phyloP scores from a whole-genome alignment of 768 basidiomycete genomes.

The Tulasnella sp. region DNA sequence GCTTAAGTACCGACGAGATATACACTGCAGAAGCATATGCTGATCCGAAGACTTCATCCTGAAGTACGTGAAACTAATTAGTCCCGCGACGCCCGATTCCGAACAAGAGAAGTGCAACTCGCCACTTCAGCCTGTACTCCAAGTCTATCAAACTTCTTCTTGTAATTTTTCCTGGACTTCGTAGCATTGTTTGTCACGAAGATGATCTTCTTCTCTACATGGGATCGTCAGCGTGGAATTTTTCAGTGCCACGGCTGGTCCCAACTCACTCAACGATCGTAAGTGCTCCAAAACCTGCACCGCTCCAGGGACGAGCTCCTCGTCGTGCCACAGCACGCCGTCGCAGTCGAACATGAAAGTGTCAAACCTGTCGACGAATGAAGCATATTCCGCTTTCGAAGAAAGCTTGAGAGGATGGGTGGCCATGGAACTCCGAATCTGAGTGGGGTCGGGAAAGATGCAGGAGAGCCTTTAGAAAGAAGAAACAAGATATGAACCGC shows the following conservation, averaged over 20 bases:
- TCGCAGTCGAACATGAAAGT: conserved; percentile 98
- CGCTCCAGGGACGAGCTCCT: conserved; percentile 72
- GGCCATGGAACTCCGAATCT: not conserved
- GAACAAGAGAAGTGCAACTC: conserved; percentile 38
- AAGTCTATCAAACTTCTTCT: conserved; percentile 84
- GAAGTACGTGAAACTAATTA: conserved; percentile 15
- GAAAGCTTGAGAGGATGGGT: not conserved
- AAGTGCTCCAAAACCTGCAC: conserved; percentile 69
- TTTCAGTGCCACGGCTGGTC: not conserved
- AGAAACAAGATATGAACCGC: not conserved
- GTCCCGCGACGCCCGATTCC: not conserved
- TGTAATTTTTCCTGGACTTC: conserved; percentile 84
- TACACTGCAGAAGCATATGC: conserved; percentile 84
- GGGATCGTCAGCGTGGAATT: conserved; percentile 4
- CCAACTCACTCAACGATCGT: conserved; percentile 61
- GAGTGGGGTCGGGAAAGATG: not conserved
- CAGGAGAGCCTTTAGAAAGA: not conserved
- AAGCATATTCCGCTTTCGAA: conserved; percentile 37
- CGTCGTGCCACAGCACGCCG: conserved; percentile 90
- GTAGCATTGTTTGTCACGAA: conserved; percentile 98
- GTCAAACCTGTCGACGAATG: conserved; percentile 62
- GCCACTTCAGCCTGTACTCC: conserved; percentile 83
- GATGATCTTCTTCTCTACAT: conserved; percentile 70
- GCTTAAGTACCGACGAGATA: conserved; percentile 80
- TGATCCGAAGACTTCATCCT: conserved; percentile 98